Base-by-base conservation (phyloP, 805 yeast species). In the Scheffersomyces amazonensis region DNA sequence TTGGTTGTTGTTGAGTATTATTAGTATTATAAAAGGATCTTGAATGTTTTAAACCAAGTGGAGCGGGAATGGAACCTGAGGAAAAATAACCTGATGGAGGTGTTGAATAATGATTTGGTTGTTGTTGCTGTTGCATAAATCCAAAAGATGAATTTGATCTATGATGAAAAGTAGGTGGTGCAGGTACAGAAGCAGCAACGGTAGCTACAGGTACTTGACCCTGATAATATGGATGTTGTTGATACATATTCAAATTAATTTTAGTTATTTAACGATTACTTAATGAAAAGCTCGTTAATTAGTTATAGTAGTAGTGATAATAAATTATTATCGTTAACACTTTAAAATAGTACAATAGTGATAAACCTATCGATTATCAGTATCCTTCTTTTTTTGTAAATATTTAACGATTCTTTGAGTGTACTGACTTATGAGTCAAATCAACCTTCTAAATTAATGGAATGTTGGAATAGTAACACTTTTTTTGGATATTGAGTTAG, bases 241-340 rank as follows among this genome's bases (percentile, higher is more conserved):
- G 27, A 24, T 24, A 24, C 27, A 24, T 24, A 7, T 21, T 21
- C 10, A 21, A 8, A 7, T 21, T 21, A 10, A 8, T 21, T 7
- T 21, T 22, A 18, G 27, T 32, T 21, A 6, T 11, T 21, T 20
- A 49, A 53, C 66, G 66, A 62, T 36, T 48, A 62, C 70, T 64
- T 64, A 64, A 50, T 57, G 54, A 64, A 64, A 64, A 64, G 70
- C 62, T 64, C 69, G 67, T 41, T 47, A 8, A 21, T 10, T 20
- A 24, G 5, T 22, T n/a, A n/a, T n/a, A n/a, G n/a, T n/a, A n/a
- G n/a, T n/a, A n/a, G n/a, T n/a, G n/a, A n/a, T n/a, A n/a, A n/a
- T n/a, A n/a, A n/a, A n/a, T n/a, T n/a, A n/a, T n/a, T n/a, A n/a
- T n/a, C n/a, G n/a, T n/a, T n/a, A n/a, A n/a, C n/a, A n/a, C n/a